Evolutionary conservation across 73 alveolate genomes (phyloP).

Genomic region (Tetrahymena elliotti): DNA sequence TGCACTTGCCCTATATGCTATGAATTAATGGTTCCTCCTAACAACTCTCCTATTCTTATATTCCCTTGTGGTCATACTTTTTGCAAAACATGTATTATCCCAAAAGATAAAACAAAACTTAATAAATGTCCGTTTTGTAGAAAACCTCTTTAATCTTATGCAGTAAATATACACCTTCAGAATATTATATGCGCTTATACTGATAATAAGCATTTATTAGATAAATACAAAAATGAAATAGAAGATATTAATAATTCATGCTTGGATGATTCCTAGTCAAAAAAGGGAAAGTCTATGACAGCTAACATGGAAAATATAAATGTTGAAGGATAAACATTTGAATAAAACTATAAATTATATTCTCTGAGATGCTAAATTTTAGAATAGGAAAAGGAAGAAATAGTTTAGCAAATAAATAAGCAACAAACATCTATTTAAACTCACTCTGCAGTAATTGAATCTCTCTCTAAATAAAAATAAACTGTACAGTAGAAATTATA

Average conservation of each 20-base stretch:
- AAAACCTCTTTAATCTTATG: constrained; percentile 48
- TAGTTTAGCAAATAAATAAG: not conserved
- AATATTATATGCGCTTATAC: constrained; percentile 49
- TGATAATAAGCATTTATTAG: not conserved
- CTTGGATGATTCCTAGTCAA: not conserved
- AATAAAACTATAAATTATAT: constrained; percentile 7
- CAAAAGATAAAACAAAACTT: constrained; percentile 32
- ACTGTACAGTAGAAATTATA: not conserved
- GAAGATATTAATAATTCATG: not conserved
- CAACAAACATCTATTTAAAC: not conserved
- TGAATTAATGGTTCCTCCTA: constrained; percentile 71
- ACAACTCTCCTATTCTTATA: constrained; percentile 58
- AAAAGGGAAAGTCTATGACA: not conserved
- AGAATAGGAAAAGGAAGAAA: not conserved
- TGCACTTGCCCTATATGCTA: constrained; percentile 73
- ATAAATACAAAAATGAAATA: not conserved
- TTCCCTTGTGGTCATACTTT: constrained; percentile 83
- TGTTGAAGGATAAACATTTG: not conserved
- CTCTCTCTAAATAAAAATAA: not conserved
- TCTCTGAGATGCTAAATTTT: not conserved
- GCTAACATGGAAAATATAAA: not conserved
- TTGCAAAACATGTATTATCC: constrained; percentile 57
- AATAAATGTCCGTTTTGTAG: constrained; percentile 65
- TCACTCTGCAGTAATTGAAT: constrained; percentile 8
- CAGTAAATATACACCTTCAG: constrained; percentile 61